Evolutionary conservation across 306 rosid genomes (phyloP), one percentile per base, ranked within the genome.

Genomic region (Prunus mongolica): DNA sequence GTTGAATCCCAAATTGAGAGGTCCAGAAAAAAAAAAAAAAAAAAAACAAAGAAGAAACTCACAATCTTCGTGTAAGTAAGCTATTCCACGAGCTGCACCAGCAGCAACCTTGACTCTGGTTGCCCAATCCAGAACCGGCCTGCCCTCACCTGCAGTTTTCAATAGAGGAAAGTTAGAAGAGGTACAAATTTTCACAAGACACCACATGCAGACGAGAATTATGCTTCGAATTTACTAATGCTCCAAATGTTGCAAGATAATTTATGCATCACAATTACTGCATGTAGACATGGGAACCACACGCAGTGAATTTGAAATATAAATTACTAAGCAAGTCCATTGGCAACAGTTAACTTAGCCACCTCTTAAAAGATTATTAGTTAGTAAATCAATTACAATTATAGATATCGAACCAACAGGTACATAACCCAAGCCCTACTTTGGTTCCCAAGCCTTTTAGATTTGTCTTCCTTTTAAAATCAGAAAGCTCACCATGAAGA

Each of bases 1-100:
- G 27, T 46, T 58, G 55, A 44, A 57, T 18, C 16, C 4, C 38
- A 78, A 12, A 55, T 78, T 32, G 62, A 51, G 54, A 14, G 65
- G 57, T 46, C 51, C 19, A 13, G 68, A 69, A 67, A 3, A 71
- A 24, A 24, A 24, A 24, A 69, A 67, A 3, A 71, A 24, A 24
- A 24, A 24, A 24, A 38, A 6, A 34, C 8, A 44, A 47, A 57
- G 67, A 79, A 69, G 84, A 79, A 83, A 84, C 87, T 81, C 84
- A 96, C 98, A 96, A 67, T 96, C 99, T 88, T 96, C 98, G 58
- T 96, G 99, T 34, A 96, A 85, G 86, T 96, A 92, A 69, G 99
- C 98, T 71, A 96, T 84, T 84, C 99, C 99, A 20, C 94, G 96
- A 80, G 99, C 97, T 76, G 98, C 87, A 76, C 99, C 99, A 72